Evolutionary conservation across 352 stramenopile genomes (phyloP).

Genomic region (Phytophthora agathidicida): DNA sequence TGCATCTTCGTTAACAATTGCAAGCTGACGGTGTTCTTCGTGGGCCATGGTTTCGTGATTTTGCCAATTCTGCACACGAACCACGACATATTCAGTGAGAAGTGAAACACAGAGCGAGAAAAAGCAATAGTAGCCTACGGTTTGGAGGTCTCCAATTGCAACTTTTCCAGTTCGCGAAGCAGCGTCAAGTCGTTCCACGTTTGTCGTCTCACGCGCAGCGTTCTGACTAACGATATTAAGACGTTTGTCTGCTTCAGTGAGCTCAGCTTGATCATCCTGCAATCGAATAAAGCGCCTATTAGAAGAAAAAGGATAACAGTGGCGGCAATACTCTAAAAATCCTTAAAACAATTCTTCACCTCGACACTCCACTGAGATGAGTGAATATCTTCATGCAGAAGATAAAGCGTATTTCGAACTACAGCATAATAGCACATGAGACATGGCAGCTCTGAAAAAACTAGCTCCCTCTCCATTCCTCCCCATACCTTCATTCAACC

Average conservation of each 20-base stretch:
- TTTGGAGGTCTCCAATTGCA: constrained; percentile 29
- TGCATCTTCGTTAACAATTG: constrained; percentile 32
- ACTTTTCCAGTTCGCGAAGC: constrained; percentile 16
- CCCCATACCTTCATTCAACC: constrained; percentile 34
- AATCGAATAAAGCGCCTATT: neutral
- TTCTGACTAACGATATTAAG: constrained; percentile 27
- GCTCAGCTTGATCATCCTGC: constrained; percentile 23
- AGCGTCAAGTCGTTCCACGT: constrained; percentile 2
- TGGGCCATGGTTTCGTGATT: constrained; percentile 35
- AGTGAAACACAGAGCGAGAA: neutral
- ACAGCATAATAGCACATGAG: constrained; percentile 2
- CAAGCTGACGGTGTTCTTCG: constrained; percentile 37
- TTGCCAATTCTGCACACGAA: constrained; percentile 15
- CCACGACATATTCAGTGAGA: neutral
- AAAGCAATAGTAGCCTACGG: constrained; percentile 12
- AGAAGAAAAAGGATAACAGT: neutral
- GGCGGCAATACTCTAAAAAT: neutral
- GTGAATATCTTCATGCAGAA: constrained; percentile 33
- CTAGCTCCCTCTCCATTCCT: neutral
- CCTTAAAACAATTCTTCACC: too few species aligned
- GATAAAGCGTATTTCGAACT: constrained; percentile 26
- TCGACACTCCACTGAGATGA: constrained; percentile 40
- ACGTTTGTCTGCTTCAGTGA: constrained; percentile 22
- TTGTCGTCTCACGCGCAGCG: constrained; percentile 18
- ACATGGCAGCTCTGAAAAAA: neutral